phyloP scores from a whole-genome alignment of 2,329 filamentous ascomycete genomes.

The Cladosporium phlei region DNA sequence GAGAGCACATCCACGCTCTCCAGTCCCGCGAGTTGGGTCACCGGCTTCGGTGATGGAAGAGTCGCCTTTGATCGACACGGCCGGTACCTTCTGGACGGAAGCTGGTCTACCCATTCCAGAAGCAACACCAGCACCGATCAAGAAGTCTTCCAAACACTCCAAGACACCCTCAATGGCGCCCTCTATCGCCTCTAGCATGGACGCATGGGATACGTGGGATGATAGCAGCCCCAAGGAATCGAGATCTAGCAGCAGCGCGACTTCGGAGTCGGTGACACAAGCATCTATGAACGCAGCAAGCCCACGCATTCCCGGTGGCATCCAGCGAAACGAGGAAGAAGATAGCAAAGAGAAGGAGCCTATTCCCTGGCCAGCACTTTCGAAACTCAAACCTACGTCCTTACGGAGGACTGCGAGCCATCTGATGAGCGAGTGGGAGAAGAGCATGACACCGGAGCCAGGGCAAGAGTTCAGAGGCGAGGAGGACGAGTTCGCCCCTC shows the following conservation, averaged over 20 bases:
- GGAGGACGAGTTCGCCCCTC: constrained; percentile 7
- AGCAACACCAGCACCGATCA: constrained; percentile 19
- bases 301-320: constrained; percentile 1
- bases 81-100: constrained; percentile 26
- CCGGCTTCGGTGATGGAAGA: constrained; percentile 2
- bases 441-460: constrained; percentile 50
- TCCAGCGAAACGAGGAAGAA: constrained; percentile 14
- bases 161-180: constrained; percentile 21
- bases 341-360: constrained; percentile 34
- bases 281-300: constrained; percentile 5
- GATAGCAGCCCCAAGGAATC: constrained; percentile 23
- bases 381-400: constrained; percentile 67
- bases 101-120: constrained; percentile 19
- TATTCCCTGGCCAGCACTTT: constrained; percentile 64
- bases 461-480: constrained; percentile 14
- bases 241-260: constrained; percentile 19
- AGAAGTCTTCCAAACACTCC: constrained; percentile 23
- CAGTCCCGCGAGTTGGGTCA: constrained; percentile 2
- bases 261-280: constrained; percentile 9
- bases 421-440: constrained; percentile 89
- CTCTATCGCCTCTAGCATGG: constrained; percentile 21
- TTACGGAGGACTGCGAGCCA: constrained; percentile 78
- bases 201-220: constrained; percentile 31
- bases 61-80: constrained; percentile 8
- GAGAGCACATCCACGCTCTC: constrained; percentile 15